Evolutionary conservation across 2,329 filamentous ascomycete genomes (phyloP).

Genomic region (Penicillium sp.): DNA sequence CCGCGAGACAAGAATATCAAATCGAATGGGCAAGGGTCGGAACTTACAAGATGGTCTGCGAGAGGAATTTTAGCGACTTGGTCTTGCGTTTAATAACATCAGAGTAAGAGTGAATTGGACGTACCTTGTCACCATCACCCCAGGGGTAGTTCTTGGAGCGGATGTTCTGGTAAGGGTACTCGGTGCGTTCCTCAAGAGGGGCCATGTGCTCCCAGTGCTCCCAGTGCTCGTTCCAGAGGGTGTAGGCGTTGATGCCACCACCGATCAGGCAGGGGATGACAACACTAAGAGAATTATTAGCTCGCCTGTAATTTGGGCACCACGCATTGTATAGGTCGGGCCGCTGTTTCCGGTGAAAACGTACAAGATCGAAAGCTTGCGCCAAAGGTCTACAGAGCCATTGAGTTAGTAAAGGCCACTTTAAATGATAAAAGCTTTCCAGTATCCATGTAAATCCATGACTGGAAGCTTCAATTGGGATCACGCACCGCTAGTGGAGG

Average conservation of each 20-base stretch:
- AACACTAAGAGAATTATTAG: conserved; percentile 55
- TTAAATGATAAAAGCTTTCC: background rate
- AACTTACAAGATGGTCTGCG: conserved; percentile 66
- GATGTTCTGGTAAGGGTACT: conserved; percentile 98
- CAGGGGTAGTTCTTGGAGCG: conserved; percentile 93
- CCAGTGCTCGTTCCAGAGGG: conserved; percentile 95
- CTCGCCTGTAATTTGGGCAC: background rate
- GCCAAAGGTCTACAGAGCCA: conserved; percentile 74
- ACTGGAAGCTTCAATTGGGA: background rate
- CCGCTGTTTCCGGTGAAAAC: conserved; percentile 37
- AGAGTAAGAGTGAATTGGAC: conserved; percentile 21
- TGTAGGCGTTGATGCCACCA: conserved; percentile 78
- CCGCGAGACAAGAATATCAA: background rate
- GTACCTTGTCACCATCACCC: conserved; percentile 93
- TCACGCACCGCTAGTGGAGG: conserved; percentile 74
- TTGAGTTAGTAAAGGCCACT: conserved; percentile 25
- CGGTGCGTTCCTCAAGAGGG: conserved; percentile 82
- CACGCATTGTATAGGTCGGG: background rate
- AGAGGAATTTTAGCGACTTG: conserved; percentile 10
- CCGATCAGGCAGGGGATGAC: conserved; percentile 72
- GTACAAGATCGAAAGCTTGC: conserved; percentile 95
- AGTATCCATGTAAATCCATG: background rate
- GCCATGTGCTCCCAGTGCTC: conserved; percentile 86
- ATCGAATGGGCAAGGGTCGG: background rate
- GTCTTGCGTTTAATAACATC: background rate